Evolutionary conservation across 148 eudicot genomes (phyloP), one percentile per base, ranked within the genome.

Genomic region (Cornus suecica): DNA sequence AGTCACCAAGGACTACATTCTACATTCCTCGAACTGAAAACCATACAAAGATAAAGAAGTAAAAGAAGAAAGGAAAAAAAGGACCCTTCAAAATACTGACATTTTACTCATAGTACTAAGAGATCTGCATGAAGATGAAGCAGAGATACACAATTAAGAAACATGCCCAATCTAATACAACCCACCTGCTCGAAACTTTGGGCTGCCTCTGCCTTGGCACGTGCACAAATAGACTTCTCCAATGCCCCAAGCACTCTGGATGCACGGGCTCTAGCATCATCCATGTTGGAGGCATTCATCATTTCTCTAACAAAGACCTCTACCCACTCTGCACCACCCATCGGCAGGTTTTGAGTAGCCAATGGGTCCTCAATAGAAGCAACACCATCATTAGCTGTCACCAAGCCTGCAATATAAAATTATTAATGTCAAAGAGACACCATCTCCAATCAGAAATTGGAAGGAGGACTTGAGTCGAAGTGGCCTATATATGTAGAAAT

Each of bases 271-370:
- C 87, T 86, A 30, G 97, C 97, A 79, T 92, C 94, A 74, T 88
- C 89, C 69, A 88, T 73, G 62, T 90, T 81, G n/a, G 94, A 83
- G 16, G 97, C 88, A 79, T 76, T 86, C 48, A 72, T 64, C 88
- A 91, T 90, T 80, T 94, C 97, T 65, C 79, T 78, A 20, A 93
- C 98, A 79, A 93, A 90, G 67, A 88, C 88, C 80, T 93, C 97
- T 82, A 93, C 98, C 98, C 98, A 93, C 79, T 90, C 90, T 16
- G 90, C 84, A 76, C 97, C 94, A 76, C 83, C 86, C 62, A 71
- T 32, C 48, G 88, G 81, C n/a, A 71, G 73, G 72, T 74, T 87
- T 67, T 79, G 78, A 10, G 71, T 76, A 26, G 76, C 62, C 68
- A 77, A 64, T 61, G 80, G 71, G 65, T 82, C 86, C 52, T 83